Conservation (phyloP, 2,329 filamentous ascomycete species). For the Aspergillus niger region DNA sequence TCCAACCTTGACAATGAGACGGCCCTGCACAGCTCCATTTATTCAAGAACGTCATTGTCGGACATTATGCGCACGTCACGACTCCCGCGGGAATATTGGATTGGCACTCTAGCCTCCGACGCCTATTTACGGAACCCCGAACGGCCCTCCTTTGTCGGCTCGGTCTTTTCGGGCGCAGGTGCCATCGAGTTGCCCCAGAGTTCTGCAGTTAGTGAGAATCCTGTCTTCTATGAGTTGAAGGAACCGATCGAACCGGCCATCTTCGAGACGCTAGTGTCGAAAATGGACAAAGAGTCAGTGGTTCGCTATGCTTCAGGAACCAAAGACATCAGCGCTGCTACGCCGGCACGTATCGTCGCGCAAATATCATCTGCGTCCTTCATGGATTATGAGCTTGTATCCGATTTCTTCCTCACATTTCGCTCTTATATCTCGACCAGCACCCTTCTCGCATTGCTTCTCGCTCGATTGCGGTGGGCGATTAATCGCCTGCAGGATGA, state of each 20-base stretch:
- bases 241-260: conserved; percentile 66
- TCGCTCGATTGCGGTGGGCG: conserved; percentile 86
- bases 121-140: conserved; percentile 29
- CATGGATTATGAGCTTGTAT: conserved; percentile 93
- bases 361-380: conserved; percentile 96
- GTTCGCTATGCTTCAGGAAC: conserved; percentile 76
- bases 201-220: conserved; percentile 41
- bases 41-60: conserved; percentile 64
- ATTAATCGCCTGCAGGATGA: conserved; percentile 76
- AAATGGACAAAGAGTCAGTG: conserved; percentile 77
- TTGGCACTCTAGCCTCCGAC: conserved; percentile 26
- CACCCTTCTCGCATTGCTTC: conserved; percentile 78
- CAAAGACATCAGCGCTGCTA: conserved; percentile 82
- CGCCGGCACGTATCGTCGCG: conserved; percentile 84
- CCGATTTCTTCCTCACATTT: conserved; percentile 96
- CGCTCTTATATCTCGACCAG: conserved; percentile 78
- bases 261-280: conserved; percentile 78
- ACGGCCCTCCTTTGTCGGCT: conserved; percentile 39
- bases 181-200: conserved; percentile 35
- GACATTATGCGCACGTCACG: conserved; percentile 70
- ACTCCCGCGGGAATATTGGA: conserved; percentile 47
- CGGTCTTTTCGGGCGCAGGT: conserved; percentile 39
- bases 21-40: conserved; percentile 77
- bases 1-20: conserved; percentile 78
- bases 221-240: conserved; percentile 53